Conservation (phyloP, 2,329 filamentous ascomycete genomes). For the Monosporascus sp. region DNA sequence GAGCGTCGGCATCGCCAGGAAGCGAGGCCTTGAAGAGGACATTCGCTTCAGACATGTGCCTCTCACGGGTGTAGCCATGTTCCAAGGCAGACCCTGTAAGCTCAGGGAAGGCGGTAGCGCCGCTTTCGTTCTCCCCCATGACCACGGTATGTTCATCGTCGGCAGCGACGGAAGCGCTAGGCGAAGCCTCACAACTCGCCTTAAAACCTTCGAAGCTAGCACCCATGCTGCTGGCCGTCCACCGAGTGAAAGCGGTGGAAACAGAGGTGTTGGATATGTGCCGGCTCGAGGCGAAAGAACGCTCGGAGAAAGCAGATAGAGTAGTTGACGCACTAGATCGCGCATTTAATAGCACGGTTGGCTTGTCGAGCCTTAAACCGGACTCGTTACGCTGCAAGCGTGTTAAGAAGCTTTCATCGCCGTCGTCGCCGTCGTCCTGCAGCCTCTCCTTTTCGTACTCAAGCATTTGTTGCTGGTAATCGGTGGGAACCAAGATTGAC, state of each 20-base stretch:
- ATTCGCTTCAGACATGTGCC: conserved; percentile 24
- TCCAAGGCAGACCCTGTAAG: conserved; percentile 2
- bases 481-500: conserved; percentile 55
- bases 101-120: conserved; percentile 1
- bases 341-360: conserved; percentile 29
- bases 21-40: conserved; percentile 14
- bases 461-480: conserved; percentile 52
- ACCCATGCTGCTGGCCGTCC: conserved; percentile 48
- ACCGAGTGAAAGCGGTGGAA: conserved; percentile 47
- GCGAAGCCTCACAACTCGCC: conserved; percentile 11
- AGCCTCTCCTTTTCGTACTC: conserved; percentile 28
- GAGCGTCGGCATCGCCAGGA: conserved; percentile 9
- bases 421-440: conserved; percentile 27
- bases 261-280: conserved; percentile 50
- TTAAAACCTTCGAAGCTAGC: conserved; percentile 28
- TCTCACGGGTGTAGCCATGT: conserved; percentile 15
- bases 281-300: conserved; percentile 40
- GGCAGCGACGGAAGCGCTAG: neutral
- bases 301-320: conserved; percentile 40
- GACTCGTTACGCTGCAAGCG: conserved; percentile 21
- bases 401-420: conserved; percentile 22
- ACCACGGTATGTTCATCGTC: conserved; percentile 12
- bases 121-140: conserved; percentile 7
- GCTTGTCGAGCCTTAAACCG: conserved; percentile 26
- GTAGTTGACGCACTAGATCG: conserved; percentile 53